phyloP scores from a whole-genome alignment of 2,329 filamentous ascomycete species.

The Ceratocystis variospora region DNA sequence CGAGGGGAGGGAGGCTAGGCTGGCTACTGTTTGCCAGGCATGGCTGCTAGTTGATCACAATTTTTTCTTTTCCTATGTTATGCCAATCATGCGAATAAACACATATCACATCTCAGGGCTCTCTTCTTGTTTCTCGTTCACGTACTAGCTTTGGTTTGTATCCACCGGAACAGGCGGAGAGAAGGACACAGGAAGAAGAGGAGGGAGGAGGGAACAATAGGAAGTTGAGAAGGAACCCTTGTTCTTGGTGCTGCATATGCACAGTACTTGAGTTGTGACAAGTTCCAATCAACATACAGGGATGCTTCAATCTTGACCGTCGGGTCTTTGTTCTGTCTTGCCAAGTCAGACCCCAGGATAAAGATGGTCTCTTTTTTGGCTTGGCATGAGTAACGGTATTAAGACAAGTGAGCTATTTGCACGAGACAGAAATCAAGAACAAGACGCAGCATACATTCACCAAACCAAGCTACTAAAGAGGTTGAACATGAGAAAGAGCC shows the following conservation, averaged over 20 bases:
- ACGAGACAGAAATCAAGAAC: neutral
- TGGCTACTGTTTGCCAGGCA: neutral
- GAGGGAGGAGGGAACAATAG: neutral
- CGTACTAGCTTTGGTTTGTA: no score
- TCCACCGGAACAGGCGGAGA: no score
- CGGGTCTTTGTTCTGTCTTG: neutral
- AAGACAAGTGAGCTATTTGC: neutral
- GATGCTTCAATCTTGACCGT: neutral
- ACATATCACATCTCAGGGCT: no score
- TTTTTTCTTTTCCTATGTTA: neutral
- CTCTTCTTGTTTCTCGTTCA: no score
- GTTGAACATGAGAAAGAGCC: neutral
- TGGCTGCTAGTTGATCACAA: neutral
- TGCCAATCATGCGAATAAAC: no score
- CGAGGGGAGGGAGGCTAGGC: neutral
- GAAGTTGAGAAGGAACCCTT: neutral
- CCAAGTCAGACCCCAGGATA: no score
- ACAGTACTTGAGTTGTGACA: neutral
- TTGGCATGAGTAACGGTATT: constrained; percentile 1
- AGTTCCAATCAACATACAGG: neutral
- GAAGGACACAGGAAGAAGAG: neutral
- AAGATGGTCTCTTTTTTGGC: neutral
- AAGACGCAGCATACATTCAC: neutral
- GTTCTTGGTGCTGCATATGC: neutral
- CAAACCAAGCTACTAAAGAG: neutral